Evolutionary conservation across 106 monocot species (phyloP).

Genomic region (Dioscorea alata): DNA sequence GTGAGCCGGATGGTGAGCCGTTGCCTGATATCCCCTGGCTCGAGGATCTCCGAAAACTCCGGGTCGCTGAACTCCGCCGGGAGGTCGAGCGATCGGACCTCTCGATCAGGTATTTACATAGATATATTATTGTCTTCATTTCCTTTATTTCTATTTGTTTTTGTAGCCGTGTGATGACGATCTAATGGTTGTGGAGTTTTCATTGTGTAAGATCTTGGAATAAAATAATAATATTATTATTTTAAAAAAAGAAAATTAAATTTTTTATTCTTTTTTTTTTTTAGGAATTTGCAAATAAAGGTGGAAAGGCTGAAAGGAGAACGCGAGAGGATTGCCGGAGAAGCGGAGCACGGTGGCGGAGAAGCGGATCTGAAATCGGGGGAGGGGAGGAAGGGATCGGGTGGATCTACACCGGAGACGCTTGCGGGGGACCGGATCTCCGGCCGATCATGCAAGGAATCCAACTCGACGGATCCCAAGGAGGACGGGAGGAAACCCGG

Average conservation of each 20-base stretch:
- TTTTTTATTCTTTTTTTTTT: conserved; percentile 8
- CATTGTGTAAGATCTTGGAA: neutral
- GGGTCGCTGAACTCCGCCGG: conserved; percentile 76
- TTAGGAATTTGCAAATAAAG: conserved; percentile 65
- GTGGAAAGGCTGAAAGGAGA: conserved; percentile 49
- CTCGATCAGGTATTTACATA: conserved; percentile 69
- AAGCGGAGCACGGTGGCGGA: neutral
- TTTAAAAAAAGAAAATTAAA: conserved; percentile 2
- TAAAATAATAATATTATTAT: conserved; percentile 3
- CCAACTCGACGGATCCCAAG: too few relatives aligned
- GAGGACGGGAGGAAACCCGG: neutral
- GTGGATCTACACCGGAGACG: too few relatives aligned
- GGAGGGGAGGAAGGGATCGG: too few relatives aligned
- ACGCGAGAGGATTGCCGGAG: conserved; percentile 21
- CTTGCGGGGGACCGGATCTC: too few relatives aligned
- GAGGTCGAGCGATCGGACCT: conserved; percentile 71
- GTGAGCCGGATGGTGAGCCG: neutral
- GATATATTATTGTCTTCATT: neutral
- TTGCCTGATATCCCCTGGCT: conserved; percentile 16
- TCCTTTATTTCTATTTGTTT: conserved; percentile 3
- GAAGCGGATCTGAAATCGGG: too few relatives aligned
- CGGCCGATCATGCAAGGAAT: too few relatives aligned
- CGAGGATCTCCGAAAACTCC: conserved; percentile 29
- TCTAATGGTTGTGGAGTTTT: conserved; percentile 16
- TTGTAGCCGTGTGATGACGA: conserved; percentile 34